Evolutionary conservation across 129 eudicot genomes (phyloP).

Genomic region (Gnaphalium uliginosum): DNA sequence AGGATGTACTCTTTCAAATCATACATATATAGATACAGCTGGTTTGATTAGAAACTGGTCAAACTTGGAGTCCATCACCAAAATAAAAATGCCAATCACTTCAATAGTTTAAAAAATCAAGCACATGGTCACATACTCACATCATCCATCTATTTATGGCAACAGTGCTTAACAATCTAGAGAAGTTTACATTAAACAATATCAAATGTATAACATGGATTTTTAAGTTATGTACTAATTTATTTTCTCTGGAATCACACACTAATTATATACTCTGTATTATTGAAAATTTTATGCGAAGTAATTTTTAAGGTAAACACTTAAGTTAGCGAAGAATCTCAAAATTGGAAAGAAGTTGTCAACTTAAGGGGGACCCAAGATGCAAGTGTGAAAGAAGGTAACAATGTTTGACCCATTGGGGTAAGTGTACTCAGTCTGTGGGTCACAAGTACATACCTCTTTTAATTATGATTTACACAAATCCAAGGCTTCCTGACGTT

Average conservation of each 20-base stretch:
- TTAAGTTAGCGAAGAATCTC: no score
- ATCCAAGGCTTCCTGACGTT: not conserved
- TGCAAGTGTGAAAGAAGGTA: not conserved
- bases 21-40: constrained; percentile 31
- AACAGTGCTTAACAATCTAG: no score
- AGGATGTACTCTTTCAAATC: constrained; percentile 27
- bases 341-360: no score
- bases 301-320: no score
- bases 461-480: not conserved
- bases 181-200: no score
- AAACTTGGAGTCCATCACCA: constrained; percentile 22
- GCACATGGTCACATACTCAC: no score
- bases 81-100: not conserved
- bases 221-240: no score
- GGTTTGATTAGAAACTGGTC: constrained; percentile 27
- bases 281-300: no score
- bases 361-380: not conserved
- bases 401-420: constrained; percentile 9
- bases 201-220: no score
- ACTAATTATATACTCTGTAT: no score
- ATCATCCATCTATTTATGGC: no score
- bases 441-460: not conserved
- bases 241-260: no score
- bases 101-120: not conserved
- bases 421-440: not conserved